These are phyloP conservation scores for Bathelium albidoporum DNA, from an alignment of 495 filamentous ascomycete genomes.

Conservation along the genomic window DNA sequence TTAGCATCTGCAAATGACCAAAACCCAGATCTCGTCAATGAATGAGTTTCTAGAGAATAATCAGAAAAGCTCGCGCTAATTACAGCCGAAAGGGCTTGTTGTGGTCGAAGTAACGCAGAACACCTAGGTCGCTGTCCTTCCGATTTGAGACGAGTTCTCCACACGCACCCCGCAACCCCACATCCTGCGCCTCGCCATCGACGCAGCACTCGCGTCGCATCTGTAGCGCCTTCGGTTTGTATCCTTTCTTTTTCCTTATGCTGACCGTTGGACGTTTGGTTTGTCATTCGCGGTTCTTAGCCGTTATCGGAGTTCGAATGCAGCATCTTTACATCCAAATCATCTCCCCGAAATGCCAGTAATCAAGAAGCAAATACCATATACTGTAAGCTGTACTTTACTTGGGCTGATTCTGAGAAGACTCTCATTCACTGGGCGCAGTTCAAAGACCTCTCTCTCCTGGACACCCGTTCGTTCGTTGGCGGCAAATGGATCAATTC, in stretches of 20 bases:
- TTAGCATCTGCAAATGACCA: too few species aligned
- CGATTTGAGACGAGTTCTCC: background rate
- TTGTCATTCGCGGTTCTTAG: too few species aligned
- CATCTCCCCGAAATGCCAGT: background rate
- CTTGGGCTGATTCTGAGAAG: background rate
- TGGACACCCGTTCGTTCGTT: constrained; percentile 69
- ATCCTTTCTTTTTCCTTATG: background rate
- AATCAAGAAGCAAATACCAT: background rate
- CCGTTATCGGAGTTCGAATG: too few species aligned
- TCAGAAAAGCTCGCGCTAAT: too few species aligned
- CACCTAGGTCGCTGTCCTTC: background rate
- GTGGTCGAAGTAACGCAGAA: background rate
- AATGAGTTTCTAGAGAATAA: too few species aligned
- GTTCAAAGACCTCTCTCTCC: constrained; percentile 74
- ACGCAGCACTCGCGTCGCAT: background rate
- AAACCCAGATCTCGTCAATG: too few species aligned
- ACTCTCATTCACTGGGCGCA: constrained; percentile 19
- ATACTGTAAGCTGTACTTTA: background rate
- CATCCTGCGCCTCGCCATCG: background rate
- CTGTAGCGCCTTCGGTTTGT: background rate
- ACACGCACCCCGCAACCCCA: constrained; percentile 1
- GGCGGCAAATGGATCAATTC: constrained; percentile 77
- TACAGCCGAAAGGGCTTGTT: background rate
- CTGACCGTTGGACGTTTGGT: too few species aligned
- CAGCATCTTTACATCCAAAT: too few species aligned